Conservation (phyloP, 768 basidiomycete species). For the Leccinum longicurvipes region DNA sequence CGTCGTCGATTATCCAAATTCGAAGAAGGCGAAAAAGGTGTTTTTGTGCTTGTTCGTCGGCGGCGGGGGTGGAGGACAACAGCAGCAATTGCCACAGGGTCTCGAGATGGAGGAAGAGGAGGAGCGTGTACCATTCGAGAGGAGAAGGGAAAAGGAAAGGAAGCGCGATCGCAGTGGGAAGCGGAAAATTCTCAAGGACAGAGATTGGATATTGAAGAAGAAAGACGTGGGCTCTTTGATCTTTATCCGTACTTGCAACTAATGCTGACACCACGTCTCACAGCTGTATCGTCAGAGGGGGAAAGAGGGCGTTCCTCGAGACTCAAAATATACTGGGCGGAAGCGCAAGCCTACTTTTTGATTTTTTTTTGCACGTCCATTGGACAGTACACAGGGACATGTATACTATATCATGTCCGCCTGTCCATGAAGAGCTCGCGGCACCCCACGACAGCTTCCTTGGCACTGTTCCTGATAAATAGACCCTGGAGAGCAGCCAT, state of each 20-base stretch:
- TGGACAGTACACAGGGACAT: conserved; percentile 1
- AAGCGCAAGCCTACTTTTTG: conserved; percentile 80
- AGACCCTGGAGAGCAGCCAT: conserved; percentile 97
- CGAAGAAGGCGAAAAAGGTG: conserved; percentile 91
- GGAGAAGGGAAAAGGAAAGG: conserved; percentile 66
- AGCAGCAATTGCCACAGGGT: conserved; percentile 71
- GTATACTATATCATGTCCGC: conserved; percentile 25
- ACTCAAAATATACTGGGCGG: conserved; percentile 91
- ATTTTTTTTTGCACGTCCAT: conserved; percentile 14
- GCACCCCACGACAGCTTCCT: conserved; percentile 51
- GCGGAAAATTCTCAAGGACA: conserved; percentile 68
- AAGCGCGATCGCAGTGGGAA: conserved; percentile 59
- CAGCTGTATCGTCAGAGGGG: conserved; percentile 83
- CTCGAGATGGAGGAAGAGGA: conserved; percentile 66
- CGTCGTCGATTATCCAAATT: conserved; percentile 96
- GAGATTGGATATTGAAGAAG: conserved; percentile 94
- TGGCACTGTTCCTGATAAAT: conserved; percentile 75
- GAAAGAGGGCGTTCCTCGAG: conserved; percentile 78
- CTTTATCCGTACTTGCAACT: not conserved
- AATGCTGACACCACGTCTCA: not conserved
- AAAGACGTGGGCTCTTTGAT: conserved; percentile 67
- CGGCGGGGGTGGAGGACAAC: conserved; percentile 53
- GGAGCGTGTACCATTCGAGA: conserved; percentile 63
- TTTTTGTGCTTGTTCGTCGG: conserved; percentile 94
- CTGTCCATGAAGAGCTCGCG: conserved; percentile 38